These are phyloP conservation scores for Cochlearia excelsa DNA, from an alignment of 345 rosid species.

Conservation along the genomic window DNA sequence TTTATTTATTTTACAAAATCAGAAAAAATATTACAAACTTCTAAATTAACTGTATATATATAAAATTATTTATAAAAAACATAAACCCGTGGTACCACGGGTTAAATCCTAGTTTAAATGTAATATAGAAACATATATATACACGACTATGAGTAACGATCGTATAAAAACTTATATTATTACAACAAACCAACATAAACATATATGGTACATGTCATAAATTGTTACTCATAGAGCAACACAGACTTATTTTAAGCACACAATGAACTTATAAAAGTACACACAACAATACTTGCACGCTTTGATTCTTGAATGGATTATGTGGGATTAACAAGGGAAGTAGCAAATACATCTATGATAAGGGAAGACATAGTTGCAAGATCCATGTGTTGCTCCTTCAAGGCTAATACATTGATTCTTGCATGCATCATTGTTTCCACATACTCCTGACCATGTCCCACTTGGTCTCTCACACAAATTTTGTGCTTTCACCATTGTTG, in stretches of 20 bases:
- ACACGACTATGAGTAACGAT: too few species aligned
- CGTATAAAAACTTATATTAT: background rate
- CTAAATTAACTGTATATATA: too few species aligned
- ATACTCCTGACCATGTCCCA: conserved; percentile 29
- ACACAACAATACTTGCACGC: background rate
- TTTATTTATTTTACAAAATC: too few species aligned
- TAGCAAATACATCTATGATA: conserved; percentile 10
- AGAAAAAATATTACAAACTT: too few species aligned
- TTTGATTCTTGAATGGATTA: background rate
- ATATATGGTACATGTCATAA: background rate
- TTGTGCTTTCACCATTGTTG: conserved; percentile 22
- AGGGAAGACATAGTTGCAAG: conserved; percentile 28
- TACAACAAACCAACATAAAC: background rate
- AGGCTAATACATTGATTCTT: conserved; percentile 37
- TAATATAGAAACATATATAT: too few species aligned
- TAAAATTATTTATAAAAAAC: too few species aligned
- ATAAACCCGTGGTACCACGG: too few species aligned
- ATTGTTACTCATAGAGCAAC: background rate
- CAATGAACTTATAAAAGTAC: background rate
- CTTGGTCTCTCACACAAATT: conserved; percentile 20
- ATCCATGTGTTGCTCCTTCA: conserved; percentile 21
- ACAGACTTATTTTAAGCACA: background rate
- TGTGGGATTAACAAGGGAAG: background rate
- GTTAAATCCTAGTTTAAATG: too few species aligned
- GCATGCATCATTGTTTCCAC: conserved; percentile 18